Base-by-base conservation (phyloP, 768 basidiomycete species). In the Leucosporidium creatinivorum region DNA sequence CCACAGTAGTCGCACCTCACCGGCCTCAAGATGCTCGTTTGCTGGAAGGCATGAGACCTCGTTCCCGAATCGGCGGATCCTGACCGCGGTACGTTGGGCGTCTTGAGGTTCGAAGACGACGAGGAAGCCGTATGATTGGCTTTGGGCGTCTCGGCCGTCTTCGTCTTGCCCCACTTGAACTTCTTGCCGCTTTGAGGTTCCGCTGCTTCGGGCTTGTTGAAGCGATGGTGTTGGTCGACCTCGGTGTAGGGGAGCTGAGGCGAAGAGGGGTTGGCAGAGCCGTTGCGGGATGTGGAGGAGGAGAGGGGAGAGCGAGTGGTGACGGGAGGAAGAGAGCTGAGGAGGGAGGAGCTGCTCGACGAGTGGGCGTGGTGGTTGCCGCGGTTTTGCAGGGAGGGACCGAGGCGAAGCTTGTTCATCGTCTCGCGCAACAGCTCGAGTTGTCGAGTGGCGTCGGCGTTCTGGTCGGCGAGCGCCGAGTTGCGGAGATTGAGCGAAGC, bases 1-100 rank as follows among this genome's bases (percentile, higher is more conserved):
- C 87, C 87, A 76, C 96, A 99, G 63, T 93, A 88, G 74, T 98
- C 96, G 76, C 96, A 99, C 51, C 90, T 84, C 33, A 90, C 87
- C 66, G 96, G 89, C 48, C 93, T 85, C 65, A 98, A 81, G 33
- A 93, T 85, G 74, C 87, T 94, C 70, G 90, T 81, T 70, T 89
- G 91, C 75, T 91, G 89, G 82, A 98, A 98, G 69, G 83, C 84
- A 77, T 99, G 96, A 65, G 89, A 87, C 48, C 60, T 47, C 82
- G 74, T 76, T 78, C 25, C 18, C 19, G 52, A 25, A 21, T 66
- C 69, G 47, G 25, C 62, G 58, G 48, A 61, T 2, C n/a, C 61
- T 21, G 55, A 25, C 39, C 67, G 39, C 33, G 58, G 56, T 30
- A 63, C 28, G 30, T 26, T 51, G 36, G 30, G 63, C 17, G 61